Evolutionary conservation across 2,329 filamentous ascomycete genomes (phyloP), one percentile per base, ranked within the genome.

Genomic region (Simplicillium sp.): DNA sequence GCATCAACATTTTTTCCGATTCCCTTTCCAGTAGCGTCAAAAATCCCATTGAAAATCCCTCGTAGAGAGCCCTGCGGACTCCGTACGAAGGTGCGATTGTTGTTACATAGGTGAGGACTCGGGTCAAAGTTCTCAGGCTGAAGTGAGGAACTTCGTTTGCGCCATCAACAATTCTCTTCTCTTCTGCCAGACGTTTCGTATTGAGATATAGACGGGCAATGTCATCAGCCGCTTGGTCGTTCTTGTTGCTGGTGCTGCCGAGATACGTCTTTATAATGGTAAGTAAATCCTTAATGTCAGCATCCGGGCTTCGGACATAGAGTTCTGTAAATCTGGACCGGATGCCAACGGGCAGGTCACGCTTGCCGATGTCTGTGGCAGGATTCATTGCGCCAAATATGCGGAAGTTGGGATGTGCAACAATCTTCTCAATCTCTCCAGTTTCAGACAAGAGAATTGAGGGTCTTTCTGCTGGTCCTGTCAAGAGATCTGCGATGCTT

Each of bases 311-410:
- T 41, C 87, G 80, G 17, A 98, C 88, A 56, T 94, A 98, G 16
- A 98, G 71, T 60, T 99, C 92, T 0, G 92, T 97, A 56, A 99
- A 99, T 37, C 89, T 78, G 8, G 89, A 94, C 41, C 90, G 75
- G 34, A 97, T 78, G 2, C 90, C 89, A 41, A 86, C 80, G 1
- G 90, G 88, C 13, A 99, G 68, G 59, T 98, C 92, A 42, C 90
- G 82, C 64, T 98, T 99, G 45, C 94, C 92, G 42, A 96, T 81
- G 65, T 99, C 92, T 3, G 92, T 98, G 5, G 92, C 92, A 25
- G 92, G 92, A 55, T 99, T 99, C 92, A 99, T 99, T 20, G 94
- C 92, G 39, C 87, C 94, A 56, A 99, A 98, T 12, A 99, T 85
- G 32, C 92, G 81, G 59, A 99, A 98, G 48, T 95, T 81, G 0